Evolutionary conservation across 495 filamentous ascomycete species (phyloP), one percentile per base, ranked within the genome.

Genomic region (Aspergillus incahuasiensis): DNA sequence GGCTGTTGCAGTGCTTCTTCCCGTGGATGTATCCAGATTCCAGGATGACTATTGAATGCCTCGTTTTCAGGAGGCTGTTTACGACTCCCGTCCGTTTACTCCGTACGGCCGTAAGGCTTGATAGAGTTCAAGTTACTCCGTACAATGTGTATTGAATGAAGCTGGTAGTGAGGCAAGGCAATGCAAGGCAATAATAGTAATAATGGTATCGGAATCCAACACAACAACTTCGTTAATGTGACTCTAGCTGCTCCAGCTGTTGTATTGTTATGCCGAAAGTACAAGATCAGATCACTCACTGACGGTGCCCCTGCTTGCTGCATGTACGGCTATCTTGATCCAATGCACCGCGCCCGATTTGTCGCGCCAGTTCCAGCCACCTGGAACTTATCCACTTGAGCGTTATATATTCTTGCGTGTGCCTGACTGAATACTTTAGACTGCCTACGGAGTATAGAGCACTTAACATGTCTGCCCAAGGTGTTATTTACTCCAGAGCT

Each of bases 281-380:
- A 9, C 18, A 19, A 38, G 25, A 6, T 39, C 22, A n/a, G n/a
- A n/a, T 35, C 21, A 41, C 21, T 46, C 32, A n/a, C 32, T 22
- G 41, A 22, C 21, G 35, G 13, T 22, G 48, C 46, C 54, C 54
- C 54, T 56, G 54, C 46, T 44, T 30, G 54, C 54, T 56, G 54
- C 54, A 56, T 56, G 54, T 50, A 56, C 54, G 54, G 54, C 54
- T 56, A 56, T 56, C 54, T 35, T 16, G 38, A 2, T 35, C n/a
- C 32, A 7, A 39, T 52, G 49, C 49, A 52, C 21, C 35, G 20
- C 7, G 6, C 38, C 49, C 49, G 28, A 43, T 52, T 24, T 30
- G 35, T 43, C 15, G 18, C 32, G 18, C 9, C 16, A 39, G 20
- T 6, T 12, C 47, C 34, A 22, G 47, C 3, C 30, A 20, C 16